Evolutionary conservation across 495 filamentous ascomycete genomes (phyloP).

Genomic region (Aspergillus haitiensis): DNA sequence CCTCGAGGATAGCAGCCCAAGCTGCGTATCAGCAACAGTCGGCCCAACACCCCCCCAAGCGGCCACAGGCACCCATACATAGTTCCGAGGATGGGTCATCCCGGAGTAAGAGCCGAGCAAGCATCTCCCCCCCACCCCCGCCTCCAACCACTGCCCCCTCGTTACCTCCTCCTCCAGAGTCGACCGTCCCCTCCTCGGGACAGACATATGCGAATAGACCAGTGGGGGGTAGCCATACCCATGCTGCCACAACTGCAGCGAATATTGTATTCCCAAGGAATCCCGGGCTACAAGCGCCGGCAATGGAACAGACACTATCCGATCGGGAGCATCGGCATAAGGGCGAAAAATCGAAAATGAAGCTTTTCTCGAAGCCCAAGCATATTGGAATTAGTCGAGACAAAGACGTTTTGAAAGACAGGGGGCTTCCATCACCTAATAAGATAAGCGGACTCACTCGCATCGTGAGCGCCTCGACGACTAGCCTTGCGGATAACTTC

Average conservation of each 20-base stretch:
- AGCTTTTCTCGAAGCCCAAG: constrained; percentile 86
- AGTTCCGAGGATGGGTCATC: constrained; percentile 38
- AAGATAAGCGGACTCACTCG: constrained; percentile 67
- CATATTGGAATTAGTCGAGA: constrained; percentile 77
- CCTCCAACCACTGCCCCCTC: constrained; percentile 52
- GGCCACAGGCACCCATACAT: constrained; percentile 64
- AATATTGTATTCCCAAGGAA: constrained; percentile 81
- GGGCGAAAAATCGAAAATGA: constrained; percentile 83
- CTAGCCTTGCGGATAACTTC: constrained; percentile 66
- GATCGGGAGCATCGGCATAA: constrained; percentile 66
- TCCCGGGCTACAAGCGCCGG: constrained; percentile 57
- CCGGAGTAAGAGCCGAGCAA: constrained; percentile 40
- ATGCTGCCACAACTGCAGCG: constrained; percentile 78
- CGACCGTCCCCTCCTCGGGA: constrained; percentile 45
- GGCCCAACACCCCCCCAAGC: constrained; percentile 58
- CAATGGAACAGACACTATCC: constrained; percentile 35
- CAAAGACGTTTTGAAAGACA: constrained; percentile 61
- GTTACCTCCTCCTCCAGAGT: constrained; percentile 57
- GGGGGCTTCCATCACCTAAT: constrained; percentile 74
- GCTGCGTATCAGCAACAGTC: constrained; percentile 60
- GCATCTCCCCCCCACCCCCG: constrained; percentile 49
- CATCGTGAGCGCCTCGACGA: constrained; percentile 73
- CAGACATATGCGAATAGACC: constrained; percentile 64
- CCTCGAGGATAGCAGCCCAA: constrained; percentile 88
- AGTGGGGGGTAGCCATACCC: constrained; percentile 60